Evolutionary conservation across 306 rosid species (phyloP).

Genomic region (Senna tora): DNA sequence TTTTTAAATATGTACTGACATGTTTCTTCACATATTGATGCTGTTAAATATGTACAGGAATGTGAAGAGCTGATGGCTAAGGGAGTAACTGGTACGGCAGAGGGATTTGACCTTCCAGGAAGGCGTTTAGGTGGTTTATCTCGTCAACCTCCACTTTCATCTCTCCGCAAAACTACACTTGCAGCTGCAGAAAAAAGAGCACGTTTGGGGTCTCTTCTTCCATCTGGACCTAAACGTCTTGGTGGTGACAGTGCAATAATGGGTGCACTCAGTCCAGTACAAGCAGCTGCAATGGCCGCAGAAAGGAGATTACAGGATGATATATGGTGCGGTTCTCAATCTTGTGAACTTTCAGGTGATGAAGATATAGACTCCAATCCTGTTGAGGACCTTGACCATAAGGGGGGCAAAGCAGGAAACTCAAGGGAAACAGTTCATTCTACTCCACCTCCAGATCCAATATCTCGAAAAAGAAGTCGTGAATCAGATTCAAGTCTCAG

Average conservation of each 20-base stretch:
- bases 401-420: constrained; percentile 42
- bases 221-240: constrained; percentile 87
- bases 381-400: constrained; percentile 42
- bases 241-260: constrained; percentile 84
- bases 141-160: constrained; percentile 69
- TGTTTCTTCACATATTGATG: constrained; percentile 12
- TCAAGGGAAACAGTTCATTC: constrained; percentile 33
- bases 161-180: constrained; percentile 68
- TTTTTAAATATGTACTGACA: constrained; percentile 24
- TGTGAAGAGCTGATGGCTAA: constrained; percentile 87
- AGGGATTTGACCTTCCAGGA: constrained; percentile 92
- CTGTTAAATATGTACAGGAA: constrained; percentile 54
- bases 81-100: constrained; percentile 74
- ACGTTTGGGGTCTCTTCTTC: constrained; percentile 66
- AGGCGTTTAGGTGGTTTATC: constrained; percentile 82
- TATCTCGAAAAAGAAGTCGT: constrained; percentile 59
- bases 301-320: constrained; percentile 96
- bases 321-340: constrained; percentile 87
- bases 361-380: constrained; percentile 52
- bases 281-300: constrained; percentile 99
- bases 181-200: constrained; percentile 85
- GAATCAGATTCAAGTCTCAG: constrained; percentile 41
- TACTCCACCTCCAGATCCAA: constrained; percentile 34
- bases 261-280: constrained; percentile 81
- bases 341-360: constrained; percentile 49